Evolutionary conservation across 306 rosid genomes (phyloP).

Genomic region (Quercus cerris): DNA sequence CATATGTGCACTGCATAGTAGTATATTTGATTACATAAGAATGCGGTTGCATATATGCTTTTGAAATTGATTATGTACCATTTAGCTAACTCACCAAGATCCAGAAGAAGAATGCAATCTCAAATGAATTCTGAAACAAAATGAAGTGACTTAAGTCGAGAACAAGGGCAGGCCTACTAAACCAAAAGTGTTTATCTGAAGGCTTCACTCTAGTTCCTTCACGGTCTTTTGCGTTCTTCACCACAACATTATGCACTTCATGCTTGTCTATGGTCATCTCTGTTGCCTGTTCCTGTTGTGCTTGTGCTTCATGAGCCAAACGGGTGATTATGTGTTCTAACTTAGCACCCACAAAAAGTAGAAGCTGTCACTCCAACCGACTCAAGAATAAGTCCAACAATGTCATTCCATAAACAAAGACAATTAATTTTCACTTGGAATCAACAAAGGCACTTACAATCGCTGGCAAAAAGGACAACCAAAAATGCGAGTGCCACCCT

Average conservation of each 20-base stretch:
- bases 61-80: background rate
- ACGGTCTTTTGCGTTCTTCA: background rate
- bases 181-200: constrained; percentile 81
- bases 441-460: constrained; percentile 51
- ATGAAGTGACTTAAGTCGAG: constrained; percentile 80
- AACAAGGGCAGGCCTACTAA: constrained; percentile 50
- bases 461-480: constrained; percentile 85
- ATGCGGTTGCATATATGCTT: background rate
- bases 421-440: constrained; percentile 6
- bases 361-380: constrained; percentile 47
- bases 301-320: constrained; percentile 51
- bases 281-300: background rate
- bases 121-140: constrained; percentile 87
- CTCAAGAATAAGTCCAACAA: constrained; percentile 8
- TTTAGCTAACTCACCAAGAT: constrained; percentile 55
- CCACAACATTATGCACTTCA: background rate
- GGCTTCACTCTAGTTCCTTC: constrained; percentile 46
- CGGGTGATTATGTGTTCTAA: constrained; percentile 71
- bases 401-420: constrained; percentile 11
- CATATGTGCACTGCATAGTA: constrained; percentile 66
- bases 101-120: constrained; percentile 96
- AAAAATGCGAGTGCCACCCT: constrained; percentile 96
- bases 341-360: constrained; percentile 94
- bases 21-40: background rate
- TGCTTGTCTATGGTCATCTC: background rate